Evolutionary conservation across 2,329 filamentous ascomycete genomes (phyloP), one percentile per base, ranked within the genome.

Genomic region (Biscogniauxia mediterranea): DNA sequence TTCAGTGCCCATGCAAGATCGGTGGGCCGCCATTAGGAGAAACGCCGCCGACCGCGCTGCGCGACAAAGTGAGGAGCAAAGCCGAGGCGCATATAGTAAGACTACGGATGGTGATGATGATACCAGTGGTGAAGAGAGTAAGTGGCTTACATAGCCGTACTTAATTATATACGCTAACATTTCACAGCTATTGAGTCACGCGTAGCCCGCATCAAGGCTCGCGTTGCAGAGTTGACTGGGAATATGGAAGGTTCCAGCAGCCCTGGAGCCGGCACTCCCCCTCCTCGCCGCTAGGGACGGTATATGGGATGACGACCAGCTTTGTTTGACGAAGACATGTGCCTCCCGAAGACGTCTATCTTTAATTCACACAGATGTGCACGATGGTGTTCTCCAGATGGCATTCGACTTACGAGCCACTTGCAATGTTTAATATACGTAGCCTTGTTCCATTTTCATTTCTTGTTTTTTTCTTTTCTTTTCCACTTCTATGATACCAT

Each of bases 171-270:
- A 57, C 56, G 69, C 74, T 74, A 73, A 74, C 55, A 52, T 51
- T 13, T 23, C 58, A n/a, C 68, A 96, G 92, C 93, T 42, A 98
- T 98, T 71, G 95, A 99, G 77, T 93, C 93, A 55, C 91, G 95
- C 67, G 95, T 98, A 62, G 95, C 95, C 55, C 91, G 95, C 65
- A 99, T 99, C 84, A 98, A 97, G 80, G 95, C 95, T 62, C 89
- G 95, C 64, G 95, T 99, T 61, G 95, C 95, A 57, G 93, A 97
- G 76, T 79, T 99, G 69, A 99, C 95, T 1, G 90, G 90, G 69
- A 91, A 91, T 76, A 91, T 91, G 85, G 90, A 94, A 71, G 81
- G 78, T 52, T 64, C 65, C 20, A 51, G 60, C 49, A 59, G 66
- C 54, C 79, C 83, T 25, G 74, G 70, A 61, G 71, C 67, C 56